Evolutionary conservation across 257 asterid species (phyloP), one percentile per base, ranked within the genome.

Genomic region (Solanum dulcamara): DNA sequence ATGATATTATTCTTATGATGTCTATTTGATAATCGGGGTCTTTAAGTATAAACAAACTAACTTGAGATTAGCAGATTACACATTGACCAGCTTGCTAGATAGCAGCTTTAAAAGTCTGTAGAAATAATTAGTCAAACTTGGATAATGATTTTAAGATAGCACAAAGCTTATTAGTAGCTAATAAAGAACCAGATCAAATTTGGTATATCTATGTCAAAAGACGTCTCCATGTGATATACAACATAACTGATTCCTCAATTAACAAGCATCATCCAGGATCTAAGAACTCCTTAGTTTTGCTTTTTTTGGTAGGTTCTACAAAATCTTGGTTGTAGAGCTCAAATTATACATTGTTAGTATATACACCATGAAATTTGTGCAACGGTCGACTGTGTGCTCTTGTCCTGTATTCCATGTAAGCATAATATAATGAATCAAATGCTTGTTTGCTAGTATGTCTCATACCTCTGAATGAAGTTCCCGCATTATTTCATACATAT

Each of bases 401-500:
- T 42, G 55, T 17, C 60, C 26, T 18, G 57, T 13, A 17, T 9
- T 77, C 26, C 62, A 77, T 28, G 62, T 48, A 46, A 11, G 17
- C n/a, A 48, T 28, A 77, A 46, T 48, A 50, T 48, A 46, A 77
- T 77, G 28, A 77, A 46, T 77, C 42, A 46, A 77, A 48, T 75
- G 59, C 15, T 30, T 77, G 83, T 26, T 77, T 48, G 83, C 62
- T 77, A 64, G 64, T 80, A 79, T 35, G 62, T 28, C 79, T 59
- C 85, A 88, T 91, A 95, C 98, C 98, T 97, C 98, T 10, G 91
- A 86, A 86, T 94, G 98, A 91, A 97, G 97, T 87, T 97, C 99
- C 88, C 97, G 92, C 99, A 97, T 95, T 86, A 95, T 97, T 90
- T 97, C 99, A 88, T 97, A 95, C 99, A 97, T 97, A 89, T 97